A percentile compares a stretch with the other conserved stretches of the same genome.
Conservation (phyloP, 352 stramenopile genomes). For the Globisporangium middletonii region DNA sequence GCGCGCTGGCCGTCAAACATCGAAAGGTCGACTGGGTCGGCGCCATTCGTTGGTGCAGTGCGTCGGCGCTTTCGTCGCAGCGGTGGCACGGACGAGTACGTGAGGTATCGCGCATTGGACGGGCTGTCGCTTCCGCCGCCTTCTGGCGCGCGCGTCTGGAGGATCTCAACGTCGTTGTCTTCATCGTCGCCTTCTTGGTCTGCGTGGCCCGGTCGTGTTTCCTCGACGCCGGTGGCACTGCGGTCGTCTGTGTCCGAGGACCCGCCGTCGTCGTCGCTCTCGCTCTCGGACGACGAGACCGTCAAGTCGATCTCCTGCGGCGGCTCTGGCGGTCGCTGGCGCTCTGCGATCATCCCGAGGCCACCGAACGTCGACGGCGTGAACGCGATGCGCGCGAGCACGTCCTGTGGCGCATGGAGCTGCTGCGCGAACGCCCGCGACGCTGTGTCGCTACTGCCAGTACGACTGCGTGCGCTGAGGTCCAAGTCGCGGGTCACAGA, state of each 20-base stretch:
- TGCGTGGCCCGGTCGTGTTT: slow-evolving; percentile 1
- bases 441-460: too few relatives aligned
- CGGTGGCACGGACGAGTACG: slow-evolving; percentile 13
- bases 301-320: slow-evolving; percentile 67
- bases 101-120: slow-evolving; percentile 14
- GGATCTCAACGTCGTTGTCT: slow-evolving; percentile 37
- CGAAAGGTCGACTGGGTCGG: slow-evolving; percentile 1
- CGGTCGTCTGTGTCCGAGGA: not conserved
- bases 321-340: not conserved
- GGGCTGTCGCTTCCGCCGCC: slow-evolving; percentile 1
- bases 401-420: not conserved
- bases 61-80: slow-evolving; percentile 44
- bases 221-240: not conserved
- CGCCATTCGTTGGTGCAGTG: slow-evolving; percentile 1
- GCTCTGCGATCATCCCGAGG: not conserved
- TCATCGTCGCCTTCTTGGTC: slow-evolving; percentile 22
- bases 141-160: slow-evolving; percentile 14
- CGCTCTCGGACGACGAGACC: slow-evolving; percentile 42
- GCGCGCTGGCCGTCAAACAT: slow-evolving; percentile 36
- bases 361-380: too few relatives aligned
- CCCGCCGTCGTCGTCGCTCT: slow-evolving; percentile 18
- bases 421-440: too few relatives aligned
- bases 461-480: too few relatives aligned
- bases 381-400: not conserved
- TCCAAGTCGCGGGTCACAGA: too few relatives aligned